Conservation (phyloP, 768 basidiomycete genomes). For the Podaxis rugospora region DNA sequence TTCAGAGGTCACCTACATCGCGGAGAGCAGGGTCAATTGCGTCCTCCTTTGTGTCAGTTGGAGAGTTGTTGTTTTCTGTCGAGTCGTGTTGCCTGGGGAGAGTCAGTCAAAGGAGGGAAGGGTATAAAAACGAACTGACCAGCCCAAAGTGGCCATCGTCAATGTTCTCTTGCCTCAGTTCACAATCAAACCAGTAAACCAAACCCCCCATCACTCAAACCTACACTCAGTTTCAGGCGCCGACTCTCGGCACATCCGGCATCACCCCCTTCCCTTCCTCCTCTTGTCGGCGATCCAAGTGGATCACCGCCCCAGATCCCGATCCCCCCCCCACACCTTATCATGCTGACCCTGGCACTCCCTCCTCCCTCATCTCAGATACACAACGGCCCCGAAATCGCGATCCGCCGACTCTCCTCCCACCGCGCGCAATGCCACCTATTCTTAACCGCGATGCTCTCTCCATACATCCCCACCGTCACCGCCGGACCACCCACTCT, state of each 20-base stretch:
- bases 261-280: not conserved
- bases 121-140: conserved; percentile 26
- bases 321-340: conserved; percentile 22
- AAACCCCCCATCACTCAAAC: conserved; percentile 9
- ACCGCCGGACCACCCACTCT: not conserved
- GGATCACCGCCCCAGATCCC: conserved; percentile 15
- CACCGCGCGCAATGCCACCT: not conserved
- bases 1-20: too few relatives aligned
- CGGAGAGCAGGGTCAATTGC: conserved; percentile 26
- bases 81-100: conserved; percentile 19
- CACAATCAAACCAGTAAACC: conserved; percentile 13
- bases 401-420: conserved; percentile 12
- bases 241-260: not conserved
- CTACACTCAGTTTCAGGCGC: not conserved
- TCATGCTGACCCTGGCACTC: conserved; percentile 30
- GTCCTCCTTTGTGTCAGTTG: conserved; percentile 14
- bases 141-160: conserved; percentile 29
- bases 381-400: conserved; percentile 11
- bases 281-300: conserved; percentile 14
- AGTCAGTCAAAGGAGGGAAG: conserved; percentile 18
- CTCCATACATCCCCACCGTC: not conserved
- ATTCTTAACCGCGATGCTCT: conserved; percentile 3
- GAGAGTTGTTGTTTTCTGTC: conserved; percentile 14
- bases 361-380: conserved; percentile 5
- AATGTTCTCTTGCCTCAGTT: conserved; percentile 10